These are phyloP conservation scores for Babesia bigemina DNA, from an alignment of 169 alveolate species.

Conservation along the genomic window DNA sequence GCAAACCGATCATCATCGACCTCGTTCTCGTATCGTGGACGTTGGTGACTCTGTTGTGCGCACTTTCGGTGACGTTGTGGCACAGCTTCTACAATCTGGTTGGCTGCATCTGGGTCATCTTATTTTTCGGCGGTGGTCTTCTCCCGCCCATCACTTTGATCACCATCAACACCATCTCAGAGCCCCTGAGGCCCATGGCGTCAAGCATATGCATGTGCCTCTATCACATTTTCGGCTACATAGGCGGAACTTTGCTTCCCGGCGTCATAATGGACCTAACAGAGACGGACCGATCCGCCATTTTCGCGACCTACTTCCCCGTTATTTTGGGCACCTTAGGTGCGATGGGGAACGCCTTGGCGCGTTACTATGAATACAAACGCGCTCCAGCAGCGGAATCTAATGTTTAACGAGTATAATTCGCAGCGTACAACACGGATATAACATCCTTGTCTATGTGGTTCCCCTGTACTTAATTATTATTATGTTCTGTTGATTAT, in stretches of 20 bases:
- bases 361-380: background rate
- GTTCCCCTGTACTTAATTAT: no score
- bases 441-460: no score
- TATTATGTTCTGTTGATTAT: no score
- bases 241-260: constrained; percentile 49
- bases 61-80: constrained; percentile 12
- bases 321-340: constrained; percentile 10
- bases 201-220: constrained; percentile 56
- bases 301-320: constrained; percentile 32
- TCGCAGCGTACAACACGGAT: no score
- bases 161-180: constrained; percentile 34
- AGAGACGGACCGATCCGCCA: background rate
- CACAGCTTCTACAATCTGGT: constrained; percentile 19
- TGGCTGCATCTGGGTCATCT: constrained; percentile 32
- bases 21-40: constrained; percentile 39
- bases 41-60: constrained; percentile 13
- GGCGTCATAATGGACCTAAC: constrained; percentile 54
- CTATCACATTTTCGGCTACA: constrained; percentile 62
- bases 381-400: background rate
- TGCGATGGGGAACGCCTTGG: constrained; percentile 10
- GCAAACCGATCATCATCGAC: constrained; percentile 30
- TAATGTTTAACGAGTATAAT: no score
- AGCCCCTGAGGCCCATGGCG: constrained; percentile 51
- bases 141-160: constrained; percentile 54
- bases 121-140: constrained; percentile 59